Conservation (phyloP, 2,329 filamentous ascomycete genomes). For the Reticulascus tulasneorum region DNA sequence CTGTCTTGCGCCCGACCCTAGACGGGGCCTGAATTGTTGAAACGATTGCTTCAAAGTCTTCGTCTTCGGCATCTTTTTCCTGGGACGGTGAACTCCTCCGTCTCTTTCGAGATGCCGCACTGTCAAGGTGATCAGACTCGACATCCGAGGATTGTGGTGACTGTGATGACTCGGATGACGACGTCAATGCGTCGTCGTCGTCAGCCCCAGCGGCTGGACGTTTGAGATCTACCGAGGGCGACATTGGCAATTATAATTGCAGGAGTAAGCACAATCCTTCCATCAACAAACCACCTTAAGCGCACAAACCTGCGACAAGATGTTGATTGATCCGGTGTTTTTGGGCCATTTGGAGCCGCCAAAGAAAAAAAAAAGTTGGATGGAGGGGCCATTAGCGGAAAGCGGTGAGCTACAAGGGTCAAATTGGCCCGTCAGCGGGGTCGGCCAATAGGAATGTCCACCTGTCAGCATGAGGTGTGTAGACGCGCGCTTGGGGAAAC, state of each 20-base stretch:
- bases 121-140: conserved; percentile 49
- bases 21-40: conserved; percentile 49
- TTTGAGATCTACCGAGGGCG: conserved; percentile 5
- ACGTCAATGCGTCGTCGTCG: conserved; percentile 7
- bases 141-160: conserved; percentile 17
- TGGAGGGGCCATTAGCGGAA: too few species aligned
- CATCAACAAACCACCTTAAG: too few species aligned
- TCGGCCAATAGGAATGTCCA: too few species aligned
- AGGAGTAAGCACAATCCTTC: too few species aligned
- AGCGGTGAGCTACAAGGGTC: neutral
- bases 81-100: conserved; percentile 34
- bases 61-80: conserved; percentile 26
- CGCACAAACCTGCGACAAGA: too few species aligned
- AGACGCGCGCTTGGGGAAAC: conserved; percentile 15
- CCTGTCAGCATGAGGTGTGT: conserved; percentile 2
- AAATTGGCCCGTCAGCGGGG: too few species aligned
- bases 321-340: too few species aligned
- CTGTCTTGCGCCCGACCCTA: conserved; percentile 41
- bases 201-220: conserved; percentile 5
- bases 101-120: conserved; percentile 39
- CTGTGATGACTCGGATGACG: conserved; percentile 9
- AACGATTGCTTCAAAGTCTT: conserved; percentile 27
- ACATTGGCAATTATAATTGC: too few species aligned
- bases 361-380: too few species aligned
- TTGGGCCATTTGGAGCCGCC: too few species aligned